Evolutionary conservation across 179 eudicot species (phyloP).

Genomic region (Vitellaria paradoxa): DNA sequence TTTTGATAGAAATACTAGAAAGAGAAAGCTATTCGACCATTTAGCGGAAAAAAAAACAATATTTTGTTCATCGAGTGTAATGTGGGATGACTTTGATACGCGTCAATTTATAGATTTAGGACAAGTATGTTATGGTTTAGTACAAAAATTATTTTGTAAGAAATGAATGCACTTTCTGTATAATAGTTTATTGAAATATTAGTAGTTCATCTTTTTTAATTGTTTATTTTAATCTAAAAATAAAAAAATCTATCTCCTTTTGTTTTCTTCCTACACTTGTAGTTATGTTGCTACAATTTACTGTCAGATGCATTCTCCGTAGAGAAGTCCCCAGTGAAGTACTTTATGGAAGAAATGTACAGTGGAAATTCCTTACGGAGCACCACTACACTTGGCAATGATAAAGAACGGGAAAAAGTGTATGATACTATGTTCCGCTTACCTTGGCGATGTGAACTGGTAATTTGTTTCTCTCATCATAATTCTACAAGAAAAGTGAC

Average conservation of each 20-base stretch:
- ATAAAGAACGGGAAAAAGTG: slow-evolving; percentile 91
- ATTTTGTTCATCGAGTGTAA: background rate
- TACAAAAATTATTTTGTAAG: background rate
- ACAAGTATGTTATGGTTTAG: background rate
- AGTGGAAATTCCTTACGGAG: slow-evolving; percentile 80
- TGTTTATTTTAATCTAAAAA: background rate
- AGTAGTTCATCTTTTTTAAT: background rate
- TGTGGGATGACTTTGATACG: background rate
- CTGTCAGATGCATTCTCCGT: slow-evolving; percentile 51
- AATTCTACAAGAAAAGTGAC: background rate
- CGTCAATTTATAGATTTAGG: background rate
- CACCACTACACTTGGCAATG: slow-evolving; percentile 77
- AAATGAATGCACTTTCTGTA: background rate
- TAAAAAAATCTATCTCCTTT: background rate
- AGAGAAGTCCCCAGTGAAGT: slow-evolving; percentile 77
- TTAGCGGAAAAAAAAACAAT: no score
- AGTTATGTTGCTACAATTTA: slow-evolving; percentile 17
- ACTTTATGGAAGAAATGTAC: slow-evolving; percentile 79
- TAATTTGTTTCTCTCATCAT: slow-evolving; percentile 27
- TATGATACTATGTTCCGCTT: slow-evolving; percentile 92
- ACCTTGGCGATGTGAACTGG: slow-evolving; percentile 99
- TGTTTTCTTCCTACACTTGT: slow-evolving; percentile 3
- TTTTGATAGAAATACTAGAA: background rate
- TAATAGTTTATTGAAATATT: background rate
- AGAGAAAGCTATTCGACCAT: background rate